Evolutionary conservation across 805 yeast species (phyloP), one percentile per base, ranked within the genome.

Genomic region (Candida xiaguanensis): DNA sequence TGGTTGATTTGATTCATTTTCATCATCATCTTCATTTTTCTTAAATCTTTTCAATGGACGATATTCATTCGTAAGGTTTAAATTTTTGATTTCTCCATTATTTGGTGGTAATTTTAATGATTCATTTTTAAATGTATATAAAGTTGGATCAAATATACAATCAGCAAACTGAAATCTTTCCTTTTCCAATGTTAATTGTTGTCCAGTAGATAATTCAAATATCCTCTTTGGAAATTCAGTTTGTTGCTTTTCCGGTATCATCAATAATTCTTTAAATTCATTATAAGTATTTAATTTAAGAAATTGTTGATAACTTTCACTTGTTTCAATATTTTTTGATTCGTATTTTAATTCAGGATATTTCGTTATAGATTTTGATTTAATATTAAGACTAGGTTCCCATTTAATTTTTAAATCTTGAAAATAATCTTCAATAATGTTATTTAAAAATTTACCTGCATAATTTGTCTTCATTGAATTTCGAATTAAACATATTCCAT

Each of bases 191-290:
- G 78, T 78, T 13, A 84, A 55, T 20, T 76, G 70, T 48, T 82
- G 80, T 1, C 95, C 95, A 51, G 83, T 77, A 13, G 95, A 91
- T 12, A 86, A 65, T 61, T 88, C 95, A 53, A 82, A 82, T 20
- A 72, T 59, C 47, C 89, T 55, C 31, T 64, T 56, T 41, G 58
- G 48, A 13, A 50, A 45, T 23, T 50, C 62, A 25, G 53, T 54
- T 28, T 54, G 50, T 38, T 58, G 55, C 38, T 62, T 56, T 29
- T 76, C 72, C 2, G 78, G 79, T 15, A 76, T 77, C 49, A 76
- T 80, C 34, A 83, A 55, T 40, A 81, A 48, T 58, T 88, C 95
- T 52, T 88, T 88, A 66, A 86, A 78, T 53, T 85, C 93, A 42
- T 81, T 81, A 39, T 75, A 61, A 5, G 82, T 70, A 33, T 77